Percentiles rank a stretch among this genome's conserved stretches.
Evolutionary conservation across 1,139 yeast species (phyloP).

Genomic region (Saccharomyces hybrid): DNA sequence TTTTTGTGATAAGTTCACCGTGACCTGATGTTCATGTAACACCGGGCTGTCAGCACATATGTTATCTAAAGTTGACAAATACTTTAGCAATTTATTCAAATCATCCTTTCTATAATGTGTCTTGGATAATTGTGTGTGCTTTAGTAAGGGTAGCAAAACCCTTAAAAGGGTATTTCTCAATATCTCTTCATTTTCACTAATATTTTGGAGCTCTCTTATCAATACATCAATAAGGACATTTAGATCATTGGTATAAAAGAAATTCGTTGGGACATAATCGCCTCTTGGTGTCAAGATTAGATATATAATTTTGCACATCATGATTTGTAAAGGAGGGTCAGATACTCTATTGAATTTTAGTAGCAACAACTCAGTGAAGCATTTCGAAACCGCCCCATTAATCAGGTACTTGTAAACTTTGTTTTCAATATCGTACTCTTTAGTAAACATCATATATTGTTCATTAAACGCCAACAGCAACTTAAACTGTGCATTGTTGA

Average conservation of each 20-base stretch:
- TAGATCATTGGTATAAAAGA: slow-evolving; percentile 76
- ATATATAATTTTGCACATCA: slow-evolving; percentile 72
- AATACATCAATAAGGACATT: slow-evolving; percentile 82
- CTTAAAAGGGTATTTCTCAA: slow-evolving; percentile 70
- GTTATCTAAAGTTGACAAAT: slow-evolving; percentile 35
- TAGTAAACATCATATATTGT: slow-evolving; percentile 65
- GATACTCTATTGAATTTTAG: slow-evolving; percentile 66
- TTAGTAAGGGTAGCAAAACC: slow-evolving; percentile 64
- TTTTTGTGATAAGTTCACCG: slow-evolving; percentile 51
- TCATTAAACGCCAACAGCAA: slow-evolving; percentile 72
- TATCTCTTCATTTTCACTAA: slow-evolving; percentile 53
- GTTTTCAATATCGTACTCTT: slow-evolving; percentile 37
- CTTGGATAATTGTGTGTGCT: slow-evolving; percentile 54
- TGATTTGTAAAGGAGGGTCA: slow-evolving; percentile 63
- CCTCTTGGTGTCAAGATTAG: slow-evolving; percentile 64
- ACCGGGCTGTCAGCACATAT: slow-evolving; percentile 26
- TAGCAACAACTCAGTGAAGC: slow-evolving; percentile 48
- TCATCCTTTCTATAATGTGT: slow-evolving; percentile 54
- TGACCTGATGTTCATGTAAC: slow-evolving; percentile 34
- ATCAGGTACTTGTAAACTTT: slow-evolving; percentile 43
- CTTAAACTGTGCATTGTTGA: slow-evolving; percentile 66
- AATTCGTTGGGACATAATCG: slow-evolving; percentile 46
- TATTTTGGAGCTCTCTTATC: slow-evolving; percentile 66
- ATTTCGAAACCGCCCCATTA: slow-evolving; percentile 35
- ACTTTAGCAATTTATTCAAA: slow-evolving; percentile 44